Percentiles rank a stretch among this genome's conserved stretches.
Evolutionary conservation across 371 early-diverging fungal genomes (phyloP).

Genomic region (Rhizopus arrhizus): DNA sequence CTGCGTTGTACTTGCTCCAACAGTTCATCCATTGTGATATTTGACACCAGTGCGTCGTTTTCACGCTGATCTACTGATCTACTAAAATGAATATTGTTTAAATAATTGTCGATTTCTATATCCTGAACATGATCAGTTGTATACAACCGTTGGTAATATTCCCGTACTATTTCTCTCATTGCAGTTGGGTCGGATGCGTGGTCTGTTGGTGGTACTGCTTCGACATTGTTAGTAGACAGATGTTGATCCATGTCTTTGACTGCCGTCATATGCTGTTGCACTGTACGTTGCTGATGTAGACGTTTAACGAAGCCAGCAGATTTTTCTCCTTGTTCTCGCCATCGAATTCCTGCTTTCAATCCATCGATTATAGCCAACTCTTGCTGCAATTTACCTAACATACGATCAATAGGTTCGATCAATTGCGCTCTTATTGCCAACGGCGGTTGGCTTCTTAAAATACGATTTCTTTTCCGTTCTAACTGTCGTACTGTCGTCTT

Average conservation of each 20-base stretch:
- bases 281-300: constrained; percentile 1
- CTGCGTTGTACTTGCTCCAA: constrained; percentile 2
- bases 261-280: background rate
- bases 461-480: background rate
- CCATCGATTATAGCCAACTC: no score
- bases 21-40: constrained; percentile 11
- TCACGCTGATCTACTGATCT: background rate
- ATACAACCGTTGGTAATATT: constrained; percentile 7
- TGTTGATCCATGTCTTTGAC: background rate
- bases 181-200: background rate
- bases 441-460: constrained; percentile 3
- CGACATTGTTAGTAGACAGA: no score
- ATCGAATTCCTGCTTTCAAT: background rate
- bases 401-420: background rate
- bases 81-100: background rate
- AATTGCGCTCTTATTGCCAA: background rate
- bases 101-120: background rate
- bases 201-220: no score
- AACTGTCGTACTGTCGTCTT: background rate
- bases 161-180: background rate
- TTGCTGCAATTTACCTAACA: background rate
- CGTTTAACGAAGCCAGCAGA: constrained; percentile 2
- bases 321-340: constrained; percentile 9
- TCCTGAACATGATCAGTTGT: background rate
- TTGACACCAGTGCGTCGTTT: background rate